Evolutionary conservation across 176 grass and related monocot species (phyloP), one percentile per base, ranked within the genome.

Genomic region (Aegilops sharonensis): DNA sequence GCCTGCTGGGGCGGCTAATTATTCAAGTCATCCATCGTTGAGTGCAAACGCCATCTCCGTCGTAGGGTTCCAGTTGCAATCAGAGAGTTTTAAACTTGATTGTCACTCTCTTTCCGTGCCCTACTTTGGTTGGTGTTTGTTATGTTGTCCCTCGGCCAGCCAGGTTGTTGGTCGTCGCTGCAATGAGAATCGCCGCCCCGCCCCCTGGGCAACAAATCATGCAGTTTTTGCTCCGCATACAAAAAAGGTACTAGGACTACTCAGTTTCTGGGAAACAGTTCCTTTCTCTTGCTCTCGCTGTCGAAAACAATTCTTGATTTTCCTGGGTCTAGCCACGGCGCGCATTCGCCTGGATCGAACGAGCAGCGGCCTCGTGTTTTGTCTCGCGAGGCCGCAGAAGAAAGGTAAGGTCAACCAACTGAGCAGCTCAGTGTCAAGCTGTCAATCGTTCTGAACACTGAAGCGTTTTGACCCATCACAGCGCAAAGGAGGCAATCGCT

Each of bases 1-100:
- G 11, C 84, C 59, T 35, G 21, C 4, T 59, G 54, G 87, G 89
- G 85, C 14, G 25, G 85, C 89, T 90, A 87, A 14, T 68, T 50
- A 11, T 11, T 12, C n/a, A 45, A 67, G 67, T 32, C 59, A 40
- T 54, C 12, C 63, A 13, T 63, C 23, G 8, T 11, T 27, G 4
- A 14, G 24, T 50, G 11, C 68, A 27, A 27, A 27, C 27, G 27
- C 27, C 27, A 27, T 65, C 40, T 27, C 68, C 67, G 8, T 85
- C 56, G 9, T 43, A 20, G 23, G 17, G 34, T 15, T 82, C 1
- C 31, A 31, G 5, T 31, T 34, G 37, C 47, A 88, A 83, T 73
- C 23, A 35, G 47, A 70, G 63, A 59, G 56, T 77, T 8, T 48
- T 82, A 5, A 78, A 30, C 56, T 20, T 9, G 7, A 59, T 59